Conservation (phyloP, 805 yeast genomes). For the Candida nemodendra region DNA sequence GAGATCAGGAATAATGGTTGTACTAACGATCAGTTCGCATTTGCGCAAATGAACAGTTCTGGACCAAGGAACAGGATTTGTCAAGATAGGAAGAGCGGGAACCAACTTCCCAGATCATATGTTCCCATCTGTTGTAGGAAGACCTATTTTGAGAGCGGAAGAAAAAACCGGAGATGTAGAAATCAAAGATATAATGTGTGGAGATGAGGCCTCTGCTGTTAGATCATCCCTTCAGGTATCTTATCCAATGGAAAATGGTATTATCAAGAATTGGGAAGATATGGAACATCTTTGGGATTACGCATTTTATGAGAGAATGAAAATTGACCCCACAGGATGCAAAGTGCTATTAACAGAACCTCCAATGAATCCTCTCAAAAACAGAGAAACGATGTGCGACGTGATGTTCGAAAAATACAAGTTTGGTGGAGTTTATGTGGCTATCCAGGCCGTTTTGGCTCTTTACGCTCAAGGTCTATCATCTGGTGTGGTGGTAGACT, state of each 20-base stretch:
- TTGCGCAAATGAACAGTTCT: slow-evolving; percentile 51
- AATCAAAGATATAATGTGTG: slow-evolving; percentile 96
- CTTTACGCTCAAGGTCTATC: slow-evolving; percentile 95
- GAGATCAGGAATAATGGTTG: background rate
- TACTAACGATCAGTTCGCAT: background rate
- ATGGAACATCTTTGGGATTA: slow-evolving; percentile 99
- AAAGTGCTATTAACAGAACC: slow-evolving; percentile 94
- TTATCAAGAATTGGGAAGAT: slow-evolving; percentile 96
- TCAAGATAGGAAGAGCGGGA: slow-evolving; percentile 95
- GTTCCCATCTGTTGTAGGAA: slow-evolving; percentile 95
- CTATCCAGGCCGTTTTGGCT: slow-evolving; percentile 97
- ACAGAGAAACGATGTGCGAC: slow-evolving; percentile 88
- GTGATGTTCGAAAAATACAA: slow-evolving; percentile 90
- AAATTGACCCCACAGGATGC: slow-evolving; percentile 67
- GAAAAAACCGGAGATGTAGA: slow-evolving; percentile 77
- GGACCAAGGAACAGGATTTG: slow-evolving; percentile 99
- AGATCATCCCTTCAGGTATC: slow-evolving; percentile 87
- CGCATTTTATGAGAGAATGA: slow-evolving; percentile 89
- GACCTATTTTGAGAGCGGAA: slow-evolving; percentile 96
- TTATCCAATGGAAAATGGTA: slow-evolving; percentile 99
- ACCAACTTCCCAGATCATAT: slow-evolving; percentile 96
- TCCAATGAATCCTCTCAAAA: slow-evolving; percentile 93
- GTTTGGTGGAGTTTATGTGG: slow-evolving; percentile 91
- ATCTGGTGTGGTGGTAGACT: slow-evolving; percentile 96
- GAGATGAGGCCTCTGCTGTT: slow-evolving; percentile 89